phyloP scores from a whole-genome alignment of 2,329 filamentous ascomycete genomes.

The Thelonectria discophora region DNA sequence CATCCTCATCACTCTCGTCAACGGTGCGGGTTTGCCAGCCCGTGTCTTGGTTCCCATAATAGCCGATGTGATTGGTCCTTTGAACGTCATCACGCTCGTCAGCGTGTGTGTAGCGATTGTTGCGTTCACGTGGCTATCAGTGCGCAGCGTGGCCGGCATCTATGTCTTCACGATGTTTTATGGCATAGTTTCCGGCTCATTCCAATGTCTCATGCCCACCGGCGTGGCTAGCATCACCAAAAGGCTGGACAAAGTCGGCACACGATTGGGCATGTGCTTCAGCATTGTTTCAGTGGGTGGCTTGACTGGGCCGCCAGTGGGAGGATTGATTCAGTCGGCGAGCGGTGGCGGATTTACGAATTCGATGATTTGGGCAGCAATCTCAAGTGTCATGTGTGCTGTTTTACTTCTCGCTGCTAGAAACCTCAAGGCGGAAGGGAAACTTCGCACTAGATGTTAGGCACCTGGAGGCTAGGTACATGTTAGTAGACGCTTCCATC shows the following conservation, averaged over 20 bases:
- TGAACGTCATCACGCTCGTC: constrained; percentile 47
- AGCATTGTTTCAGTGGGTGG: constrained; percentile 50
- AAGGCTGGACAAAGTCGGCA: constrained; percentile 50
- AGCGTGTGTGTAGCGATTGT: constrained; percentile 44
- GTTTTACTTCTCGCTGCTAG: constrained; percentile 30
- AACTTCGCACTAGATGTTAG: constrained; percentile 30
- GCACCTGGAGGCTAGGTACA: no score
- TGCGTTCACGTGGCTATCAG: constrained; percentile 50
- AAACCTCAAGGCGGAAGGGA: constrained; percentile 34
- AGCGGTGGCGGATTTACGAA: constrained; percentile 40
- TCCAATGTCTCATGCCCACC: constrained; percentile 53
- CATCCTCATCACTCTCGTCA: constrained; percentile 51
- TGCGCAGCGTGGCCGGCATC: constrained; percentile 44
- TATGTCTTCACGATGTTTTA: constrained; percentile 50
- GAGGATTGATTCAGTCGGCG: constrained; percentile 40
- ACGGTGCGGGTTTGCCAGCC: constrained; percentile 50
- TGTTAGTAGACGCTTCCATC: background rate
- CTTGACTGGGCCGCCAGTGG: constrained; percentile 52
- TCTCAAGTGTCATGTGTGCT: constrained; percentile 42
- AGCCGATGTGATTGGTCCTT: constrained; percentile 48
- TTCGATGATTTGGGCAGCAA: constrained; percentile 48
- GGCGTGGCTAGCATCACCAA: constrained; percentile 51
- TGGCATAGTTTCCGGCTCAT: constrained; percentile 44
- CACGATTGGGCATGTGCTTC: constrained; percentile 54
- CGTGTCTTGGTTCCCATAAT: constrained; percentile 49